These are phyloP conservation scores for Aurinia saxatilis DNA, from an alignment of 345 rosid genomes.

Conservation along the genomic window DNA sequence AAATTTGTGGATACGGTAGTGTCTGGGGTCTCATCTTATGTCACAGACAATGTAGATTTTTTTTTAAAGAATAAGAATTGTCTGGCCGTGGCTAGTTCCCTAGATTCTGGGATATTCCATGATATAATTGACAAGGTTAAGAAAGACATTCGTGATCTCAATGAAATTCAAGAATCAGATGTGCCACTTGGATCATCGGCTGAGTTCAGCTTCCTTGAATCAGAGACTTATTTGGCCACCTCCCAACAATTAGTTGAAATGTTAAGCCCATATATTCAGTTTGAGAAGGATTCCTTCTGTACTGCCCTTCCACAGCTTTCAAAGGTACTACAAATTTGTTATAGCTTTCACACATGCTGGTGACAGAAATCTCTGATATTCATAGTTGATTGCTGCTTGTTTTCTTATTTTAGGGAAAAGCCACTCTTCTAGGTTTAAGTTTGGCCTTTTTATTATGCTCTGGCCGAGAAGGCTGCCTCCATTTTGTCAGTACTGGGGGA, in stretches of 20 bases:
- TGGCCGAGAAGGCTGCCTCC: slow-evolving; percentile 89
- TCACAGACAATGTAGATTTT: slow-evolving; percentile 35
- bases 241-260: slow-evolving; percentile 64
- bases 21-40: slow-evolving; percentile 50
- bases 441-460: slow-evolving; percentile 75
- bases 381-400: slow-evolving; percentile 15
- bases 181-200: slow-evolving; percentile 32
- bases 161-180: slow-evolving; percentile 37
- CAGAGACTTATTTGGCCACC: slow-evolving; percentile 45
- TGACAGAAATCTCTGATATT: background rate
- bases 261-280: slow-evolving; percentile 40
- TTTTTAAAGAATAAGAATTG: slow-evolving; percentile 36
- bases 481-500: slow-evolving; percentile 74
- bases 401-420: slow-evolving; percentile 54
- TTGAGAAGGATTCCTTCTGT: slow-evolving; percentile 32
- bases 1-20: slow-evolving; percentile 47
- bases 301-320: slow-evolving; percentile 44
- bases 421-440: slow-evolving; percentile 63
- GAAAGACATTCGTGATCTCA: slow-evolving; percentile 50
- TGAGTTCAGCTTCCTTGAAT: slow-evolving; percentile 43
- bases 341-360: slow-evolving; percentile 3
- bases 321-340: slow-evolving; percentile 40
- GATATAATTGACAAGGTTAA: slow-evolving; percentile 40
- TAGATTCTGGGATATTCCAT: slow-evolving; percentile 39
- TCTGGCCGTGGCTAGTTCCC: slow-evolving; percentile 30